Conservation (phyloP, 176 grass and related monocot genomes). For the Rhynchospora pubera region DNA sequence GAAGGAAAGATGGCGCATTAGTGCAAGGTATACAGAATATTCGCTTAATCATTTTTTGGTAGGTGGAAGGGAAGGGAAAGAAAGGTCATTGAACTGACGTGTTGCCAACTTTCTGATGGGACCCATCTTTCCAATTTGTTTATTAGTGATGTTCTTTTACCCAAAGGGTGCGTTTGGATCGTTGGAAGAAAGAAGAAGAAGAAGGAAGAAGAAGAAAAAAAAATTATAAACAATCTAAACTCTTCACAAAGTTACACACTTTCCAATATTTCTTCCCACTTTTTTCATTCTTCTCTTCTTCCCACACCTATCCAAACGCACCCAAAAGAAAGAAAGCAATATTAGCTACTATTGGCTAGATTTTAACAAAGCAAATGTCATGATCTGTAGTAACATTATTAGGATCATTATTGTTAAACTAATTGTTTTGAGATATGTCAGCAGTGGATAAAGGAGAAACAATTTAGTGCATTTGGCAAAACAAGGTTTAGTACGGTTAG, state of each 20-base stretch:
- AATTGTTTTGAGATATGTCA: not conserved
- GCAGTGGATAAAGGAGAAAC: not conserved
- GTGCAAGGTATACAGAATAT: not conserved
- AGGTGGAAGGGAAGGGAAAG: not conserved
- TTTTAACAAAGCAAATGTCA: not conserved
- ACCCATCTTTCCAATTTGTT: not conserved
- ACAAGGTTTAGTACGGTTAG: too few species aligned
- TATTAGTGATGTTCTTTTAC: not conserved
- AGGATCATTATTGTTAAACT: not conserved
- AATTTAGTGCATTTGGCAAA: too few species aligned
- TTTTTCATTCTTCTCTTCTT: too few species aligned
- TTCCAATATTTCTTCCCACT: too few species aligned
- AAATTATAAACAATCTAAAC: too few species aligned
- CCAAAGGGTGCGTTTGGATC: too few species aligned
- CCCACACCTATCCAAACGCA: too few species aligned
- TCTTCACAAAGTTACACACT: too few species aligned
- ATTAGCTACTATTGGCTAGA: not conserved
- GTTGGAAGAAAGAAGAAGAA: too few species aligned
- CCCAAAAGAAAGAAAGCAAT: not conserved
- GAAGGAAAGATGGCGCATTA: not conserved
- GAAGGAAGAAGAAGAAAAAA: too few species aligned
- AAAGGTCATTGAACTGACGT: not conserved
- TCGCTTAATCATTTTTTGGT: constrained; percentile 5
- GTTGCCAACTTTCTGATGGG: constrained; percentile 1
- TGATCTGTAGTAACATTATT: not conserved